Evolutionary conservation across 148 eudicot species (phyloP).

Genomic region (Nepenthes gracilis): DNA sequence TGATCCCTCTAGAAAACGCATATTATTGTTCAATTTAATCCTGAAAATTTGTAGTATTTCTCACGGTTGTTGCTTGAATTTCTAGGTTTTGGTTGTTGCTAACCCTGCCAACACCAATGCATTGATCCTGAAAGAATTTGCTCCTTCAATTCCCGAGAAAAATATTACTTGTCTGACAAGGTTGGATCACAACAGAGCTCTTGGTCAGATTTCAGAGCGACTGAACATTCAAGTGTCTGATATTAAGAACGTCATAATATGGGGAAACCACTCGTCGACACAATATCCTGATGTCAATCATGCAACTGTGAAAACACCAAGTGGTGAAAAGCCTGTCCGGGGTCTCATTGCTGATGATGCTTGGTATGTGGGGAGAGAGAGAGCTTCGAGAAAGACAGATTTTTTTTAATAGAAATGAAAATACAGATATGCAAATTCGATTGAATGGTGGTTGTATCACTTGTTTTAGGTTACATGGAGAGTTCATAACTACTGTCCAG

Average conservation of each 20-base stretch:
- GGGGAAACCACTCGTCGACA: slow-evolving; percentile 97
- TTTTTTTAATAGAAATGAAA: background rate
- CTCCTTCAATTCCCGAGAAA: slow-evolving; percentile 94
- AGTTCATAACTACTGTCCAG: slow-evolving; percentile 81
- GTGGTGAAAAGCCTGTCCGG: slow-evolving; percentile 80
- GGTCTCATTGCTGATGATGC: slow-evolving; percentile 80
- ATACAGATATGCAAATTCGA: background rate
- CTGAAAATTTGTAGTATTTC: background rate
- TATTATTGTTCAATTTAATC: too few relatives aligned
- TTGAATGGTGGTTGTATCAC: background rate
- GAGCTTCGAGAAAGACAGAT: background rate
- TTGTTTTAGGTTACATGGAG: slow-evolving; percentile 68
- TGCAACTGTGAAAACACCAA: slow-evolving; percentile 72
- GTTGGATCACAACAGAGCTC: slow-evolving; percentile 98
- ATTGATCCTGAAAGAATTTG: slow-evolving; percentile 90
- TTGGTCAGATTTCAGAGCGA: slow-evolving; percentile 93
- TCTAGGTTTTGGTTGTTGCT: slow-evolving; percentile 95
- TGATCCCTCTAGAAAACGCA: too few relatives aligned
- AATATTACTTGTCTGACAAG: slow-evolving; percentile 85
- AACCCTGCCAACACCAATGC: slow-evolving; percentile 99
- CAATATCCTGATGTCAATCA: slow-evolving; percentile 99
- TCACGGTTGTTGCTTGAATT: background rate
- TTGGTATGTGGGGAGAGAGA: slow-evolving; percentile 38
- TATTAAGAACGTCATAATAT: slow-evolving; percentile 91
- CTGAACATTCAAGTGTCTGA: slow-evolving; percentile 73